phyloP scores from a whole-genome alignment of 306 rosid species.

The Cicer pinnatifidum region DNA sequence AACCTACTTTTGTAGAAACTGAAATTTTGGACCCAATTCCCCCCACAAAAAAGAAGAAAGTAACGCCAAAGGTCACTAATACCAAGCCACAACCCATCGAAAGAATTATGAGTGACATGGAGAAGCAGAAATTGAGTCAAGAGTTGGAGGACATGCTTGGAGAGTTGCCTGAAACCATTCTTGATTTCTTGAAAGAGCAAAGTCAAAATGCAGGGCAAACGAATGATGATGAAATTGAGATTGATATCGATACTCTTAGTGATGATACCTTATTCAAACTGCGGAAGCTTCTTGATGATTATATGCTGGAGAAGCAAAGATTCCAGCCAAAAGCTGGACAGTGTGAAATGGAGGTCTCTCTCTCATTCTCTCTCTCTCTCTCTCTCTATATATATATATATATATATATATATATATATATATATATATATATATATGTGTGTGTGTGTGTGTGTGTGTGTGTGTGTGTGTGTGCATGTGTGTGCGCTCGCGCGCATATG shows the following conservation, averaged over 20 bases:
- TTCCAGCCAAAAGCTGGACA: constrained; percentile 58
- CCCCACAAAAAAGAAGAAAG: constrained; percentile 65
- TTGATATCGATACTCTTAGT: constrained; percentile 81
- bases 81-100: constrained; percentile 52
- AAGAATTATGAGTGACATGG: constrained; percentile 62
- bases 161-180: constrained; percentile 76
- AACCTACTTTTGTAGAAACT: constrained; percentile 48
- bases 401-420: not conserved
- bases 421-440: not conserved
- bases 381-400: not conserved
- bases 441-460: not conserved
- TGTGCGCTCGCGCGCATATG: not conserved
- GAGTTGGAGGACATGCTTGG: constrained; percentile 72
- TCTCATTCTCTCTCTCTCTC: constrained; percentile 14
- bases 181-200: constrained; percentile 77
- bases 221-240: constrained; percentile 86
- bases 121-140: constrained; percentile 66
- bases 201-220: constrained; percentile 56
- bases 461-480: not conserved
- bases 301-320: constrained; percentile 67
- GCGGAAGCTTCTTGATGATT: constrained; percentile 77
- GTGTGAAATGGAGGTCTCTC: constrained; percentile 78
- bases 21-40: constrained; percentile 52
- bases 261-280: constrained; percentile 71
- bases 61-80: constrained; percentile 43